These are phyloP conservation scores for Odonthalia washingtoniensis DNA, from an alignment of 31 red algal genomes.

Conservation along the genomic window DNA sequence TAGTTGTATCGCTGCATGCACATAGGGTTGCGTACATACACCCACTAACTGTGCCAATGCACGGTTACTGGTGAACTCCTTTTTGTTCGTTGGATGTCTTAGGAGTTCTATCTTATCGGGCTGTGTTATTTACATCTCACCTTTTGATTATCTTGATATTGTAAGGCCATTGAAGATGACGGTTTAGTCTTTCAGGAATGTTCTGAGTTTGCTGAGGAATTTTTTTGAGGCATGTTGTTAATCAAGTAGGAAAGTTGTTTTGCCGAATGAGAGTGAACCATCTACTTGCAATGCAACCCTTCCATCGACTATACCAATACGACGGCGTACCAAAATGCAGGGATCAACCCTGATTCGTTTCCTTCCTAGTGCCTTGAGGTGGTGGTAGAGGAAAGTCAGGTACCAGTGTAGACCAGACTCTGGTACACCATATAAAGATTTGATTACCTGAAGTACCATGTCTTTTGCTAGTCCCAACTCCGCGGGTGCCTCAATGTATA, in stretches of 20 bases:
- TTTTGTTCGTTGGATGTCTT: background rate
- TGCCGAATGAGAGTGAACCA: background rate
- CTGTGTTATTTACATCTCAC: background rate
- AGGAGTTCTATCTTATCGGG: background rate
- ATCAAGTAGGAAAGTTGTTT: background rate
- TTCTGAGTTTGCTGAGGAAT: background rate
- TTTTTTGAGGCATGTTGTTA: background rate
- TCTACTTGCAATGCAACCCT: background rate
- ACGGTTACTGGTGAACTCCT: no score
- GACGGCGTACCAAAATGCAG: background rate
- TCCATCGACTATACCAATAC: background rate
- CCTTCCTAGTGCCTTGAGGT: background rate
- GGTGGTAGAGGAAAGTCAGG: background rate
- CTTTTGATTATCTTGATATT: background rate
- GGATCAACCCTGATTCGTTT: background rate
- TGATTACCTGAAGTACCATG: background rate
- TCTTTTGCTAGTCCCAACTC: background rate
- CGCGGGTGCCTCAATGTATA: background rate
- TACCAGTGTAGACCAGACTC: no score
- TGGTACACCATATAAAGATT: background rate
- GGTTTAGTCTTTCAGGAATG: background rate
- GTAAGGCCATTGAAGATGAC: background rate
- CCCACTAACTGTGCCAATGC: no score
- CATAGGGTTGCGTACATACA: no score
- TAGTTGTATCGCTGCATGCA: no score